phyloP scores from a whole-genome alignment of 2,329 filamentous ascomycete genomes.

The Dothideomycetes sp. region DNA sequence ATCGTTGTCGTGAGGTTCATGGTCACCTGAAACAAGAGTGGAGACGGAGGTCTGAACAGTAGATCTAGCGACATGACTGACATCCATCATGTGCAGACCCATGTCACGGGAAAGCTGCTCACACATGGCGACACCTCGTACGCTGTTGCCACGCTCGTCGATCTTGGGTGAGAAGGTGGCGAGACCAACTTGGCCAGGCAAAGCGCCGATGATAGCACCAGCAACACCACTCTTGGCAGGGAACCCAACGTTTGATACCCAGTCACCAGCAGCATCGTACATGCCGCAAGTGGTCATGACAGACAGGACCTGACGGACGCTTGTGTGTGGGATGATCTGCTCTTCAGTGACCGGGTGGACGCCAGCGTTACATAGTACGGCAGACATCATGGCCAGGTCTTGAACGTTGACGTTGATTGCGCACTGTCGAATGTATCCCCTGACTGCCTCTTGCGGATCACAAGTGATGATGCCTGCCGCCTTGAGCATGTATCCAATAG shows the following conservation, averaged over 20 bases:
- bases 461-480: conserved; percentile 31
- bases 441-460: conserved; percentile 29
- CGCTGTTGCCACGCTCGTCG: conserved; percentile 19
- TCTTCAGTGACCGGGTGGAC: conserved; percentile 29
- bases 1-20: conserved; percentile 7
- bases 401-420: conserved; percentile 35
- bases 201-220: conserved; percentile 18
- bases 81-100: conserved; percentile 21
- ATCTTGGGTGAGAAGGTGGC: conserved; percentile 20
- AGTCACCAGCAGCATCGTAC: conserved; percentile 34
- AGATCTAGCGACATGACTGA: conserved; percentile 19
- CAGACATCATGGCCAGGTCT: conserved; percentile 34
- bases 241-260: conserved; percentile 32
- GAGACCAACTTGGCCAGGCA: conserved; percentile 20
- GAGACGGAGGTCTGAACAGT: conserved; percentile 18
- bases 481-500: conserved; percentile 34
- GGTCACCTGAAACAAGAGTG: conserved; percentile 13
- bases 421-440: conserved; percentile 34
- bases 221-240: conserved; percentile 31
- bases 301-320: conserved; percentile 33
- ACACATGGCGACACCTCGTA: conserved; percentile 19
- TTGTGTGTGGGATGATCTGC: conserved; percentile 28
- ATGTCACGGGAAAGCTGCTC: conserved; percentile 19
- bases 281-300: conserved; percentile 37
- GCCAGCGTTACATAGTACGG: conserved; percentile 31